Conservation (phyloP, 805 yeast species). For the Aciculoconidium aculeatum region DNA sequence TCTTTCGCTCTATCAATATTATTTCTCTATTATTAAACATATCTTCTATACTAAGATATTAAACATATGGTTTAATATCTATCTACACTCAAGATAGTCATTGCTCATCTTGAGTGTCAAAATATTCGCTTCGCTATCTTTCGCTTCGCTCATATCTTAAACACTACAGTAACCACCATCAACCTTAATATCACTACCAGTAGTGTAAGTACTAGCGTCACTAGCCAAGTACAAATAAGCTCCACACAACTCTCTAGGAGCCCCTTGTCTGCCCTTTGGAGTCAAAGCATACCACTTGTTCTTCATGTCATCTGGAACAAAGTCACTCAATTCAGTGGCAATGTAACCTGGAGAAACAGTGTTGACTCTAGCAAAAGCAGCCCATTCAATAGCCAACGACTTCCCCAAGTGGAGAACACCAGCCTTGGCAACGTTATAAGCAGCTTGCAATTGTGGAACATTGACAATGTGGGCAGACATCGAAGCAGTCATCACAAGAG, state of each 20-base stretch:
- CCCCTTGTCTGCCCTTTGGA: conserved; percentile 76
- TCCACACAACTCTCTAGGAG: conserved; percentile 70
- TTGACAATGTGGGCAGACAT: conserved; percentile 88
- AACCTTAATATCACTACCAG: conserved; percentile 70
- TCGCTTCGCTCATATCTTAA: conserved; percentile 23
- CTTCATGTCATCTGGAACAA: conserved; percentile 30
- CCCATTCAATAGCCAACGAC: conserved; percentile 84
- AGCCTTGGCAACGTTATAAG: conserved; percentile 84
- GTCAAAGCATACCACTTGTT: conserved; percentile 35
- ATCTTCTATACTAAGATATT: too few species aligned
- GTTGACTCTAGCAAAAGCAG: conserved; percentile 78
- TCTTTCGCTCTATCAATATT: too few species aligned
- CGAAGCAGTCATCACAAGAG: conserved; percentile 79
- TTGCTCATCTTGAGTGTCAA: too few species aligned
- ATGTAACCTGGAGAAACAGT: conserved; percentile 85
- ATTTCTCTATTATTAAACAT: too few species aligned
- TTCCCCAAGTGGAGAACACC: conserved; percentile 70
- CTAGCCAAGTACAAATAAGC: conserved; percentile 77
- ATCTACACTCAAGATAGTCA: too few species aligned
- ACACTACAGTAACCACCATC: conserved; percentile 73
- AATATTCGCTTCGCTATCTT: too few species aligned
- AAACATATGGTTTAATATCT: too few species aligned
- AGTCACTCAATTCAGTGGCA: conserved; percentile 54
- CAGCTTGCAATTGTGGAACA: conserved; percentile 81
- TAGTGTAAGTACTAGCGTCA: conserved; percentile 73